These are phyloP conservation scores for Lipomyces spencermartinsiae DNA, from an alignment of 805 yeast genomes.

Conservation along the genomic window DNA sequence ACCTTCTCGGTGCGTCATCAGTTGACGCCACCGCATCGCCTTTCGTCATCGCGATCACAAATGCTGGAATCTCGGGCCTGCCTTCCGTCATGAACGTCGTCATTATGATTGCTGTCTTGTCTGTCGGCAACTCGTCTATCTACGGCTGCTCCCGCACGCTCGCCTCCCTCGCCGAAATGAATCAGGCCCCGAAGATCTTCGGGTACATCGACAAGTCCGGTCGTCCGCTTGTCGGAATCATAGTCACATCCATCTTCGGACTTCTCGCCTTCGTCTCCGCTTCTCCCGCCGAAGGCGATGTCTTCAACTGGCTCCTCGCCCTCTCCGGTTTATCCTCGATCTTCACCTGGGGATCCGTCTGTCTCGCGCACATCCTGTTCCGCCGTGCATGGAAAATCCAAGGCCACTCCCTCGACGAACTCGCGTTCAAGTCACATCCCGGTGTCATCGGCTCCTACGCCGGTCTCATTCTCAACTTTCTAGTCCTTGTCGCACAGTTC, in stretches of 20 bases:
- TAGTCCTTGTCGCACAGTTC: conserved; percentile 76
- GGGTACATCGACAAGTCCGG: conserved; percentile 79
- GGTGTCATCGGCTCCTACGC: conserved; percentile 73
- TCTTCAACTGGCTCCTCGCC: conserved; percentile 79
- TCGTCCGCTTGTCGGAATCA: conserved; percentile 75
- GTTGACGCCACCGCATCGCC: conserved; percentile 74
- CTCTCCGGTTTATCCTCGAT: conserved; percentile 78
- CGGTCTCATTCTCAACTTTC: conserved; percentile 62
- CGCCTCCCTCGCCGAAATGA: conserved; percentile 69
- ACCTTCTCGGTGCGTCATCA: conserved; percentile 55
- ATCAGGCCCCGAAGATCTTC: conserved; percentile 64
- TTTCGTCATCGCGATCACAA: conserved; percentile 71
- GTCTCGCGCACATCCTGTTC: conserved; percentile 71
- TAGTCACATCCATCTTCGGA: conserved; percentile 56
- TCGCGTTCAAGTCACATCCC: conserved; percentile 67
- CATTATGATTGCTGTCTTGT: conserved; percentile 68
- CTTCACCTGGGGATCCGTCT: conserved; percentile 80
- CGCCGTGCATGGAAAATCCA: conserved; percentile 65
- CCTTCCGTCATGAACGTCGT: conserved; percentile 76
- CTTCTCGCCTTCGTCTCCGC: conserved; percentile 68
- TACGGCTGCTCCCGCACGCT: conserved; percentile 74
- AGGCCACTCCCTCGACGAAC: conserved; percentile 72
- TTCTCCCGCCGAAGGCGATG: conserved; percentile 54
- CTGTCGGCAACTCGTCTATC: conserved; percentile 76
- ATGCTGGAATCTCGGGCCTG: conserved; percentile 69